Evolutionary conservation across 495 filamentous ascomycete species (phyloP).

Genomic region (Talaromyces nanjingensis): DNA sequence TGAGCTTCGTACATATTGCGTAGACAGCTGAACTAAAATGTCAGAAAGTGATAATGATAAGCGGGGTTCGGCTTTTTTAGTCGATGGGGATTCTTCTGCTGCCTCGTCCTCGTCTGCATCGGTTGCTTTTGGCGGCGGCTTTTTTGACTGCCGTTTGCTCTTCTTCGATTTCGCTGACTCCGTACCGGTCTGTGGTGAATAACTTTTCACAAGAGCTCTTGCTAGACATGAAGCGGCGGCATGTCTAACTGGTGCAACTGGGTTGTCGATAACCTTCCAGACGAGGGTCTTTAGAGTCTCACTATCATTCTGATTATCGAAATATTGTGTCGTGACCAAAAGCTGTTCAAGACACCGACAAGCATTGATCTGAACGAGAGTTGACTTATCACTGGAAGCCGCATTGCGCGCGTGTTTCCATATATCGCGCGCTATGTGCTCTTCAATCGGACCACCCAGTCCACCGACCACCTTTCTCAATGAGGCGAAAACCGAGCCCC

Average conservation of each 20-base stretch:
- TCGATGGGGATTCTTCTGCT: conserved; percentile 63
- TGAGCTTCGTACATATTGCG: conserved; percentile 71
- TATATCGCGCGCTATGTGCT: conserved; percentile 75
- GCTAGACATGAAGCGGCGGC: conserved; percentile 85
- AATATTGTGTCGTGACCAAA: conserved; percentile 63
- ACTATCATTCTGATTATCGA: conserved; percentile 87
- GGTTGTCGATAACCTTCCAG: conserved; percentile 80
- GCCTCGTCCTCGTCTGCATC: conserved; percentile 72
- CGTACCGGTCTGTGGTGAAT: conserved; percentile 55
- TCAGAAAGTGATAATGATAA: conserved; percentile 71
- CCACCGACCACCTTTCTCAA: conserved; percentile 69
- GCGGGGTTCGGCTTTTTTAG: conserved; percentile 59
- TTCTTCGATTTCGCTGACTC: conserved; percentile 64
- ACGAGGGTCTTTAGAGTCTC: conserved; percentile 72
- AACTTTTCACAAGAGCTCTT: conserved; percentile 67
- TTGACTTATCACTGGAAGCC: conserved; percentile 72
- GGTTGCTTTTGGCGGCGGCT: conserved; percentile 50
- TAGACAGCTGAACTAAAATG: conserved; percentile 72
- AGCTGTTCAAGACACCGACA: conserved; percentile 75
- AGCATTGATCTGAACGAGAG: conserved; percentile 70
- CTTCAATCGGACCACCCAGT: conserved; percentile 71
- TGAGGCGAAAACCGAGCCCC: conserved; percentile 74
- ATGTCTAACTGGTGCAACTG: conserved; percentile 64
- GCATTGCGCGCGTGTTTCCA: conserved; percentile 87
- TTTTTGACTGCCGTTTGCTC: conserved; percentile 65